Conservation (phyloP, 169 alveolate species). For the Nephromyces sp. region DNA sequence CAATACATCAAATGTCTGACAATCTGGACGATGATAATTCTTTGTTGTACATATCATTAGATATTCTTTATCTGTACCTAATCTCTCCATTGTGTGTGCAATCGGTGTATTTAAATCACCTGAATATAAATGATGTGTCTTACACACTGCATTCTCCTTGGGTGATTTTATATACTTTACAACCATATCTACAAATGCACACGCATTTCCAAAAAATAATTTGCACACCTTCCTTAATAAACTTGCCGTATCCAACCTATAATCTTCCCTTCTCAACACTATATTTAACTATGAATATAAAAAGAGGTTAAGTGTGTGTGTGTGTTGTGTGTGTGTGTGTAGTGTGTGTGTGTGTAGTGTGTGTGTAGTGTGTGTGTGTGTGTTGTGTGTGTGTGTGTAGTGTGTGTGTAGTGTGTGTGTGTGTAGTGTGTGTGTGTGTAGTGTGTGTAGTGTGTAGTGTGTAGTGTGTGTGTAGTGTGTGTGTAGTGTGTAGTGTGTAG, state of each 20-base stretch:
- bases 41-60: conserved; percentile 76
- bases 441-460: no score
- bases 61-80: conserved; percentile 65
- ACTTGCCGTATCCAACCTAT: conserved; percentile 61
- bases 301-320: no score
- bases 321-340: no score
- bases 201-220: conserved; percentile 57
- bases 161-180: conserved; percentile 65
- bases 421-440: no score
- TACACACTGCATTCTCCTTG: conserved; percentile 49
- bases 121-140: conserved; percentile 58
- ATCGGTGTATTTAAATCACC: conserved; percentile 46
- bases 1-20: conserved; percentile 80
- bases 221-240: conserved; percentile 59
- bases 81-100: conserved; percentile 36
- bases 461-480: no score
- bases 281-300: conserved; percentile 50
- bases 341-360: no score
- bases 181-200: conserved; percentile 80
- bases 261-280: conserved; percentile 61
- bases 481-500: no score
- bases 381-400: no score
- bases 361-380: no score
- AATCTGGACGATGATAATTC: conserved; percentile 83
- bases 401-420: no score